These are phyloP conservation scores for Neurospora sp. DNA, from an alignment of 495 filamentous ascomycete species.

Conservation along the genomic window DNA sequence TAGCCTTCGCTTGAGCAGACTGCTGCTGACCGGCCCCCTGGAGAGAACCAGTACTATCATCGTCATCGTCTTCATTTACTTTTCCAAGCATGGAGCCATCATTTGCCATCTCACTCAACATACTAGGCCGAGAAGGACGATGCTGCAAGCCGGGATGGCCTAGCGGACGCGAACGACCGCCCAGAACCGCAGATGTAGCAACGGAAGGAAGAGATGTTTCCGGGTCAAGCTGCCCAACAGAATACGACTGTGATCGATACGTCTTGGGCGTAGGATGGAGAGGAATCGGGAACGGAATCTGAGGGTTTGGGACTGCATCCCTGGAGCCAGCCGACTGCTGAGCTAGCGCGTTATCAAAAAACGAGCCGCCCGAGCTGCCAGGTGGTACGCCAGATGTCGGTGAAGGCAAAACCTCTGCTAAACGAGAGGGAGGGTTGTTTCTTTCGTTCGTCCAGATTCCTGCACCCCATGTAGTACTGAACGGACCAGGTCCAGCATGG, in stretches of 20 bases:
- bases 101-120: slow-evolving; percentile 69
- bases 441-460: slow-evolving; percentile 71
- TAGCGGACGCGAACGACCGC: slow-evolving; percentile 43
- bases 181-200: slow-evolving; percentile 32
- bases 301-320: slow-evolving; percentile 39
- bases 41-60: slow-evolving; percentile 52
- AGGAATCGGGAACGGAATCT: slow-evolving; percentile 84
- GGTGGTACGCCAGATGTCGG: slow-evolving; percentile 58
- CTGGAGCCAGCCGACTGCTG: slow-evolving; percentile 34
- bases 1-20: slow-evolving; percentile 53
- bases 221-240: slow-evolving; percentile 80
- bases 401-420: slow-evolving; percentile 67
- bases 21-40: slow-evolving; percentile 37
- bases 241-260: slow-evolving; percentile 93
- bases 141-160: slow-evolving; percentile 61
- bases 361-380: slow-evolving; percentile 31
- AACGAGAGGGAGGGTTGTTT: slow-evolving; percentile 62
- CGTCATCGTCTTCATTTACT: slow-evolving; percentile 70
- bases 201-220: slow-evolving; percentile 45
- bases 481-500: slow-evolving; percentile 45
- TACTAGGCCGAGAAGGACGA: slow-evolving; percentile 74
- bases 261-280: slow-evolving; percentile 85
- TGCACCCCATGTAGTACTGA: slow-evolving; percentile 53
- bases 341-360: slow-evolving; percentile 33
- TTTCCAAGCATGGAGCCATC: slow-evolving; percentile 63